phyloP scores from a whole-genome alignment of 495 filamentous ascomycete species.

The Evansstolkia leycettana region DNA sequence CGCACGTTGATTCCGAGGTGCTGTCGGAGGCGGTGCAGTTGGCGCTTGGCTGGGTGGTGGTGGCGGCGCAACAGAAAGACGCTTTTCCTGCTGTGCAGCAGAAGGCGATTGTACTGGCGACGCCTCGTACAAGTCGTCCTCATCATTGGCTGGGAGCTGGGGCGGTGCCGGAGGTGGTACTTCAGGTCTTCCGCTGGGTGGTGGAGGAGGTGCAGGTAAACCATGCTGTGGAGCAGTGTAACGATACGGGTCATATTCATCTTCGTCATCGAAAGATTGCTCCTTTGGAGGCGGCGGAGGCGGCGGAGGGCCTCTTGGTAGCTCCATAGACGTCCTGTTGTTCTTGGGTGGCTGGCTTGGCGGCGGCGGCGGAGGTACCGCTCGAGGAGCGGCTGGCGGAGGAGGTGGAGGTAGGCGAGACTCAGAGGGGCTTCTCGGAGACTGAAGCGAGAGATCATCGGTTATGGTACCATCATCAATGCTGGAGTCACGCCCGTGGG shows the following conservation, averaged over 20 bases:
- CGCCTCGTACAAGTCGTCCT: conserved; percentile 41
- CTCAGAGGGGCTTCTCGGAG: conserved; percentile 34
- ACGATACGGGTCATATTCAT: conserved; percentile 65
- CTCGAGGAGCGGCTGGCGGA: conserved; percentile 39
- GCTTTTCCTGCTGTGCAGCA: conserved; percentile 26
- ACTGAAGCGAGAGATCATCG: conserved; percentile 39
- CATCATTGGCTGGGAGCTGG: conserved; percentile 22
- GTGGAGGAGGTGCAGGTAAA: conserved; percentile 17
- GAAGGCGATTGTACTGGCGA: conserved; percentile 35
- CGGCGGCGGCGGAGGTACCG: conserved; percentile 43
- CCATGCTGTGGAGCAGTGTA: conserved; percentile 41
- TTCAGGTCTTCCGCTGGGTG: conserved; percentile 8
- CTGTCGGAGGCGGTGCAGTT: conserved; percentile 32
- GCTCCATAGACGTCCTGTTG: conserved; percentile 45
- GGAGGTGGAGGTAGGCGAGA: conserved; percentile 45
- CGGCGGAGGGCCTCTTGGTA: conserved; percentile 59
- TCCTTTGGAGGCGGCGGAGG: conserved; percentile 41
- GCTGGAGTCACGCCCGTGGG: conserved; percentile 68
- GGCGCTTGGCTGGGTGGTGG: conserved; percentile 21
- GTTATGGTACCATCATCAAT: conserved; percentile 44
- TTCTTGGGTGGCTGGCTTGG: conserved; percentile 36
- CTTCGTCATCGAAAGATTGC: conserved; percentile 39
- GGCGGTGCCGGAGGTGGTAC: conserved; percentile 13
- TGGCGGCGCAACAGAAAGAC: conserved; percentile 17
- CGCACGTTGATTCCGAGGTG: conserved; percentile 38